Conservation (phyloP, 805 yeast genomes). For the Myxozyma monticola region DNA sequence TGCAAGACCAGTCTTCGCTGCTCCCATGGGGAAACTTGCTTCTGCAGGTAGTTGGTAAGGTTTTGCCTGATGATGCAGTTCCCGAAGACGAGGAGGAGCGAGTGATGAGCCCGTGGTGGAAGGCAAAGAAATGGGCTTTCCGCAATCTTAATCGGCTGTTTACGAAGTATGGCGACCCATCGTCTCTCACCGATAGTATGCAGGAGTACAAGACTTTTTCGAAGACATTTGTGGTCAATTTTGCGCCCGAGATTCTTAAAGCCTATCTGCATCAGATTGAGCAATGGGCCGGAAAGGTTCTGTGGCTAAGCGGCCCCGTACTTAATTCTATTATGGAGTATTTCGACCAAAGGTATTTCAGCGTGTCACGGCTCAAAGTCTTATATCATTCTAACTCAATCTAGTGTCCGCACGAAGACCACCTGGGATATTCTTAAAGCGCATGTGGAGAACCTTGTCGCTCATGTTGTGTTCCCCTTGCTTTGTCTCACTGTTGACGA, state of each 20-base stretch:
- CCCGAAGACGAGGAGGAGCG: constrained; percentile 56
- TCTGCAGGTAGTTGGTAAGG: constrained; percentile 61
- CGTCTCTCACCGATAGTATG: constrained; percentile 39
- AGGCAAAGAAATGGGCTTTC: constrained; percentile 84
- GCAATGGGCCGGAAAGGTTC: constrained; percentile 62
- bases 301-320: constrained; percentile 71
- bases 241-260: constrained; percentile 71
- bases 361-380: background rate
- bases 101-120: constrained; percentile 61
- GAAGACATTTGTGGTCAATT: constrained; percentile 51
- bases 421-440: constrained; percentile 71
- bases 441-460: constrained; percentile 61
- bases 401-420: constrained; percentile 56
- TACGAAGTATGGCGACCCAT: constrained; percentile 44
- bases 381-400: constrained; percentile 59
- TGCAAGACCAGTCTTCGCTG: constrained; percentile 55
- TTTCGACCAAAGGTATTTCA: constrained; percentile 16
- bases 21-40: constrained; percentile 77
- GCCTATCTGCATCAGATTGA: constrained; percentile 67
- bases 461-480: constrained; percentile 74
- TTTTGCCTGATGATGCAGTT: constrained; percentile 55
- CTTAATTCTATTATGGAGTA: constrained; percentile 55
- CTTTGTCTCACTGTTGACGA: constrained; percentile 68
- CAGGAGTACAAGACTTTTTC: constrained; percentile 59
- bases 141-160: constrained; percentile 74